Base-by-base conservation (phyloP, 2,329 filamentous ascomycete genomes). In the Huntiella savannae region DNA sequence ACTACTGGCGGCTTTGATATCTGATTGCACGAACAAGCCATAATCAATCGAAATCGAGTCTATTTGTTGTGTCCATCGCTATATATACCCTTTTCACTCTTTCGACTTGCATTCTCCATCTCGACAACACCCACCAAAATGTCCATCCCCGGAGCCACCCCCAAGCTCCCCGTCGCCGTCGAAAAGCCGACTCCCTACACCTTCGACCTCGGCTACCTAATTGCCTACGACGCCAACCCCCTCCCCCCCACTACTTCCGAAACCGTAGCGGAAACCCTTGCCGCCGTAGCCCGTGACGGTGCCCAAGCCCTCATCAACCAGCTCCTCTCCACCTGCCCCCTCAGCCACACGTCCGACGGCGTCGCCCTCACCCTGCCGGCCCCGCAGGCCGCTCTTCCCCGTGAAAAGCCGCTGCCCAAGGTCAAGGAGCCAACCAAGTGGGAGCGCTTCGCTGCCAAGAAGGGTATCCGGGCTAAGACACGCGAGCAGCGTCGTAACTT, bases 361-460 rank as follows among this genome's bases (percentile, higher is more conserved):
- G 83, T 96, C 2, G 75, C 88, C 43, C 75, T 96, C 46, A 69
- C 73, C 12, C 78, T 98, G 0, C 91, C 91, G 0, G 61, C 71
- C 0, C 68, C 76, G 0, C 66, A 72, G 15, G 92, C 81, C 1
- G 62, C 69, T 1, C 70, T 96, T 3, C 91, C 91, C 17, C 81
- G 91, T 55, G 87, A 95, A 66, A 96, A 98, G 64, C 84, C 85
- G 7, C 69, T 96, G 6, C 91, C 91, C 1, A 71, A 76, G 47
- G 73, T 77, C 54, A 91, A 87, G 66, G 69, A 79, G 48, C 80
- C 80, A 54, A 96, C 88, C 49, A 94, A 86, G 62, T 98, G 91
- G 91, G 80, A 94, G 68, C 76, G 80, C 57, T 98, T 98, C 66
- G 91, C 91, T 40, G 81, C 78, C 62, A 93, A 93, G 75, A 93